Evolutionary conservation across 2,329 filamentous ascomycete species (phyloP), one percentile per base, ranked within the genome.

Genomic region (Exophiala oligosperma): DNA sequence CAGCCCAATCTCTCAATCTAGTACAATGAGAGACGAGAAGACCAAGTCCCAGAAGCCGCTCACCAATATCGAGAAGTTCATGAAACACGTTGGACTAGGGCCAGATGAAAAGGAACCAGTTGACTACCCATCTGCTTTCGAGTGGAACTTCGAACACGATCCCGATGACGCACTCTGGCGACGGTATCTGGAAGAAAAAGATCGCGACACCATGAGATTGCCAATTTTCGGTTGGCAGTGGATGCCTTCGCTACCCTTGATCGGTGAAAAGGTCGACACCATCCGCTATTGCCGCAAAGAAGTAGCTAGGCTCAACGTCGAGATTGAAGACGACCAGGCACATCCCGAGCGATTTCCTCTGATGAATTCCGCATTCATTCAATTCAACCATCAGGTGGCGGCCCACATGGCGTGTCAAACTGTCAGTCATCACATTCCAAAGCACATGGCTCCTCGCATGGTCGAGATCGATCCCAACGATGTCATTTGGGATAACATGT

Each of bases 331-430:
- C 46, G 94, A 97, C 65, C 94, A 99, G 71, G 82, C 88, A 53
- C 81, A 94, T 49, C 88, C 90, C 0, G 92, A 97, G 65, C 85
- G 88, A 3, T 97, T 91, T 62, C 92, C 93, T 0, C 76, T 92
- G 48, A 95, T 97, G 92, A 96, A 90, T 68, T 96, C 93, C 0
- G 94, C 94, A 0, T 99, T 99, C 67, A 92, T 99, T 61, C 94
- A 99, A 71, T 99, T 99, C 81, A 96, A 99, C 69, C 89, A 97
- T 70, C 94, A 99, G 71, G 90, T 97, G 1, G 92, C 93, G 4
- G 94, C 94, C 0, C 94, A 99, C 69, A 97, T 99, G 94, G 94
- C 93, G 57, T 97, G 92, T 71, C 94, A 99, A 72, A 87, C 91
- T 49, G 82, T 95, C 47, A 92, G 89, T 40, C 92, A 97, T 71